Evolutionary conservation across 768 basidiomycete genomes (phyloP), one percentile per base, ranked within the genome.

Genomic region (Trametopsis cervina): DNA sequence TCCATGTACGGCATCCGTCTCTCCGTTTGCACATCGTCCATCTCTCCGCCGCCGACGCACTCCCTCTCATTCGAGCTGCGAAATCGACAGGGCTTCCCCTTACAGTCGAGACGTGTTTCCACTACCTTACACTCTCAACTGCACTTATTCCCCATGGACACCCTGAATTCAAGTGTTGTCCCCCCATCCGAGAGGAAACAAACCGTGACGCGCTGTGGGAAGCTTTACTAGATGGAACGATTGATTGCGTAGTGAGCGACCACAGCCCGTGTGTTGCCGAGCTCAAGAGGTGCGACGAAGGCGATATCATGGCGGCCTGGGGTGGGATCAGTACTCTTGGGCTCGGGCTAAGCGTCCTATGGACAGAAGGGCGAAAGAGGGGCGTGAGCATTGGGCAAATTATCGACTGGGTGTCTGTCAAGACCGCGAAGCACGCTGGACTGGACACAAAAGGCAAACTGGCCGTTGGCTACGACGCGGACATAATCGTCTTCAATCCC

Each of bases 51-150:
- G 75, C 93, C 4, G 70, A 75, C 18, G 90, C 92, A 4, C 77
- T 99, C 17, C 88, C 85, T 2, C 55, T 79, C 33, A 80, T 98
- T 51, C 78, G 79, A 36, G 71, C 76, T 40, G 92, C 93, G 3
- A 81, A 74, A 57, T 62, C 69, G 1, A 68, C 76, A 1, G 80
- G 85, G 0, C 65, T 80, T 26, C 81, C 83, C 7, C 69, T 99
- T 44, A 91, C 92, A 0, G 89, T 92, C 42, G 95, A 99, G 72
- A 99, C 95, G 0, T 97, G 94, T 66, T 97, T 95, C 68, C 95
- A 99, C 66, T 99, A 99, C 68, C 80, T 97, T 18, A 81, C 81
- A 56, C 77, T 96, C 6, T 70, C 77, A 35, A 75, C 91, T 0
- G 76, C 81, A 46, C 67, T 78, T 40, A 84, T 96, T 49, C 90